phyloP scores from a whole-genome alignment of 2,329 filamentous ascomycete species.

The Sclerotinia trifoliorum region DNA sequence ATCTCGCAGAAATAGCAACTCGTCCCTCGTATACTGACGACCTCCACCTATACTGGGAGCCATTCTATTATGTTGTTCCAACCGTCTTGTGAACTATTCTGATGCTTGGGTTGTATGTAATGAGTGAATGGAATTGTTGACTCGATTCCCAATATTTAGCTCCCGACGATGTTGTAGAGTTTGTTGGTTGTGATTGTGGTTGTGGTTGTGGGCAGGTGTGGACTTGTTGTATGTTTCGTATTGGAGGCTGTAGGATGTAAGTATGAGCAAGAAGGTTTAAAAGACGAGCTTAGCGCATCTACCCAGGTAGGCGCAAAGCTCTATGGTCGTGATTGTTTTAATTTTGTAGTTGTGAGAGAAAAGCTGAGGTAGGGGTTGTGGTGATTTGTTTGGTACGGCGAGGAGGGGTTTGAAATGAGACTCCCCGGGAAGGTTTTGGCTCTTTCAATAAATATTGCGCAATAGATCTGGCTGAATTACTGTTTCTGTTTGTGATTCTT shows the following conservation, averaged over 20 bases:
- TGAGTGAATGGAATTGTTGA: neutral
- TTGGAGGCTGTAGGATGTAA: neutral
- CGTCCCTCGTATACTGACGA: slow-evolving; percentile 66
- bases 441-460: slow-evolving; percentile 4
- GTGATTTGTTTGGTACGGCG: neutral
- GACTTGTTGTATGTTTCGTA: neutral
- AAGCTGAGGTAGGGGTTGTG: neutral
- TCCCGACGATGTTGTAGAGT: neutral
- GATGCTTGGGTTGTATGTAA: neutral
- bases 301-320: slow-evolving; percentile 18
- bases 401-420: neutral
- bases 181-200: slow-evolving; percentile 1
- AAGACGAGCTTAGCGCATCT: slow-evolving; percentile 13
- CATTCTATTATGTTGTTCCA: slow-evolving; percentile 27
- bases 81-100: neutral
- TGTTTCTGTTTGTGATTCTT: neutral
- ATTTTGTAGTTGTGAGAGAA: neutral
- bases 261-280: neutral
- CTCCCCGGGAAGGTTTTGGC: neutral
- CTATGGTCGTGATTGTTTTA: neutral
- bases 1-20: slow-evolving; percentile 71
- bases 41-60: slow-evolving; percentile 33
- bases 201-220: neutral
- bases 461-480: neutral
- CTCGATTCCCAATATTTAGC: neutral